phyloP scores from a whole-genome alignment of 805 yeast genomes.

The Saccharomycopsis fodiens region DNA sequence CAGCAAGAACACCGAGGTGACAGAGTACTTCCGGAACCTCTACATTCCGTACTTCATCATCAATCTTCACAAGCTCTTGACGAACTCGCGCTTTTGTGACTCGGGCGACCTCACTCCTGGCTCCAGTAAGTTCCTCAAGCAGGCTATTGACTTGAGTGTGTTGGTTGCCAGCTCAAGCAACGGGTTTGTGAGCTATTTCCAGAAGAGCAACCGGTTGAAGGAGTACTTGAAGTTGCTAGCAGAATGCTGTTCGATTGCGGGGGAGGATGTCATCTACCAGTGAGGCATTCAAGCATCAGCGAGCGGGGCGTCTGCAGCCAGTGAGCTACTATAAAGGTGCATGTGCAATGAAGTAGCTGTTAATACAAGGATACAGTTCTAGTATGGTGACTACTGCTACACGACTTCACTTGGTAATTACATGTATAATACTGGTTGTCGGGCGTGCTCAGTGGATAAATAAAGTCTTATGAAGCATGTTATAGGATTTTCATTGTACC shows the following conservation, averaged over 20 bases:
- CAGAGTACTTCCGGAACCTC: constrained; percentile 49
- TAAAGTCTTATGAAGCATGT: no score
- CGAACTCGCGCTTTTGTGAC: constrained; percentile 31
- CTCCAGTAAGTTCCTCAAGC: constrained; percentile 37
- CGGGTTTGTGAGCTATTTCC: constrained; percentile 55
- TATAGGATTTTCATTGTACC: no score
- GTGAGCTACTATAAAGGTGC: no score
- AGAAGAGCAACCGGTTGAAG: constrained; percentile 44
- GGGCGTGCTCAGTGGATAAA: no score
- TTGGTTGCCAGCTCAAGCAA: constrained; percentile 61
- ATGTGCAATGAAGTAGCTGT: no score
- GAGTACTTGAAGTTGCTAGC: constrained; percentile 49
- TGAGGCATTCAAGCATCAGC: no score
- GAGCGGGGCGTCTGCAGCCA: no score
- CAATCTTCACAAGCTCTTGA: constrained; percentile 52
- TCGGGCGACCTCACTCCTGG: constrained; percentile 1
- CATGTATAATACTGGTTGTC: no score
- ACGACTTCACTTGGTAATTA: no score
- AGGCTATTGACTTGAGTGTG: constrained; percentile 53
- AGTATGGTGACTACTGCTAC: no score
- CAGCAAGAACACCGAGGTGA: constrained; percentile 32
- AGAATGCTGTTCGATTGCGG: constrained; percentile 49
- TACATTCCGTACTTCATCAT: constrained; percentile 71
- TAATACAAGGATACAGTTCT: no score
- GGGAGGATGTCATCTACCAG: constrained; percentile 38